Evolutionary conservation across 805 yeast genomes (phyloP), one percentile per base, ranked within the genome.

Genomic region (Groenewaldozyma salmanticensis): DNA sequence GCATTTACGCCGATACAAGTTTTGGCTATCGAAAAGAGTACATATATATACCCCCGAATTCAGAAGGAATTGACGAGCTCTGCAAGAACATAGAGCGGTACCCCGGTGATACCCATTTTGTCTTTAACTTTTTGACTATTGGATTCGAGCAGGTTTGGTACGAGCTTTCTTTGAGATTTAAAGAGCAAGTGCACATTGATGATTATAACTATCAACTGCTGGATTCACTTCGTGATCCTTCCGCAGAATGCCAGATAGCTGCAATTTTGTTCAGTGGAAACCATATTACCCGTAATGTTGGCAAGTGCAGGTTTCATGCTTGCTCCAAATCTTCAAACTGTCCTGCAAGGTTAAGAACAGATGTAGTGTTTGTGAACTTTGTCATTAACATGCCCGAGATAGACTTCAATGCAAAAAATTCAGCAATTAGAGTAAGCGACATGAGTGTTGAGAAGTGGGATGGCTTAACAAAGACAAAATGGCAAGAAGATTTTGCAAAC

Each of bases 121-220:
- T 52, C 37, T 67, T 74, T 37, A 50, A 53, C 3, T 74, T 71
- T 39, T 51, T 55, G 19, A 58, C 59, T 0, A 52, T 67, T 2
- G 81, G 81, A 2, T 74, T 73, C 46, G 83, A 76, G 49, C 74
- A 72, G 39, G 69, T 65, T 0, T 71, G 78, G 72, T 57, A 66
- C 2, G 60, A 61, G 4, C 47, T 73, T 3, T 54, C 59, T 0
- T 38, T 49, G 0, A 36, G 46, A 2, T 53, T 59, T 33, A 40
- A 50, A 2, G 48, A 55, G 2, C 50, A 49, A 29, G 45, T 66
- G 6, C 70, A 67, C 42, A 46, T 59, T 19, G 63, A 57, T 33
- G n/a, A 39, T 3, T 59, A 58, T 33, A 37, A 49, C 9, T 49
- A 40, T 40, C 32, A 48, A 11, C 47, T 61, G 27, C 56, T 55